Base-by-base conservation (phyloP, 371 early-diverging fungal species). In the Coemansia sp. region DNA sequence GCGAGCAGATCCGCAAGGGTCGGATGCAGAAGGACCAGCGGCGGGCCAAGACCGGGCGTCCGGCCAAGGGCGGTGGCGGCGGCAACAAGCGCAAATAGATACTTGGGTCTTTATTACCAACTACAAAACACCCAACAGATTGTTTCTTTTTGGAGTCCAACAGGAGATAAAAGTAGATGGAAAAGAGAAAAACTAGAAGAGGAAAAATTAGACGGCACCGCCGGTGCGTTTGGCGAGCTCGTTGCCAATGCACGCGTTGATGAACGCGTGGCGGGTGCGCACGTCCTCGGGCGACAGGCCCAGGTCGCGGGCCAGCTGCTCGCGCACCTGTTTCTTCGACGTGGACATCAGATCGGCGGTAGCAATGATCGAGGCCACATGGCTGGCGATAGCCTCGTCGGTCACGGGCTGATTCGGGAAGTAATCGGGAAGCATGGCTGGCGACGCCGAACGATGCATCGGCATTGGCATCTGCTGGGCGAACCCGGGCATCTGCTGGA, bases 1-100 rank as follows among this genome's bases (percentile, higher is more conserved):
- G 85, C n/a, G 86, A 84, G 45, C 88, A 91, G 76, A 93, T 98
- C 62, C 86, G 88, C 59, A 96, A 94, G 76, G 87, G 87, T 20
- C 70, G 79, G 38, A 82, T 86, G 70, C 70, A 78, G 41, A 88
- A 90, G 78, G 93, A 94, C 69, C 85, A 84, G 81, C 57, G 65
- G 10, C 20, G 53, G 10, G 72, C 59, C 41, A 90, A 89, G 80
- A 88, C 86, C 10, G 88, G 82, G 20, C 85, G 88, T 3, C 82
- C 82, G 45, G 65, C 70, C 10, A 64, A 49, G 49, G 39, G 58
- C 4, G 57, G 62, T 3, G 43, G 65, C 6, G 61, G 70, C n/a
- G 35, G 58, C 2, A 66, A 74, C 8, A 71, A 58, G 48, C 68
- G 78, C 55, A 59, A 77, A 73, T 65, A 70, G 45, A 51, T 14